Evolutionary conservation across 768 basidiomycete species (phyloP).

Genomic region (Galerina sulciceps): DNA sequence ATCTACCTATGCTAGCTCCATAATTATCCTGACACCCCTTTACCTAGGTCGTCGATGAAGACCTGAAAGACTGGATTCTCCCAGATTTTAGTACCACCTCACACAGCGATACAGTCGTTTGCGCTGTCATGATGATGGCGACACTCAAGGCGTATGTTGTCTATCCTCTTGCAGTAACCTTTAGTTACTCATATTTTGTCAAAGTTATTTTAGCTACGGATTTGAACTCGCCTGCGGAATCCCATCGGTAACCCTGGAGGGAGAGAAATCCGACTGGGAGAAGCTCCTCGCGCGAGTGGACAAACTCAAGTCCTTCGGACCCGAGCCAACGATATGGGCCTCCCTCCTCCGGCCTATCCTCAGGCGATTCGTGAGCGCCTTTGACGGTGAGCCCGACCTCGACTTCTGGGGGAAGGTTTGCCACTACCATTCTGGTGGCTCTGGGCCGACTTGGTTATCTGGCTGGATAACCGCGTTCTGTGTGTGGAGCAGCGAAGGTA

Average conservation of each 20-base stretch:
- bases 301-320: slow-evolving; percentile 20
- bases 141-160: slow-evolving; percentile 18
- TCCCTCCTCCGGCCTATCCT: slow-evolving; percentile 19
- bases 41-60: slow-evolving; percentile 16
- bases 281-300: slow-evolving; percentile 21
- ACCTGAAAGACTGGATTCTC: slow-evolving; percentile 21
- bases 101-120: slow-evolving; percentile 18
- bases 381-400: slow-evolving; percentile 18
- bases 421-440: background rate
- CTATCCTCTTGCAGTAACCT: background rate
- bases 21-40: background rate
- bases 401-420: slow-evolving; percentile 21
- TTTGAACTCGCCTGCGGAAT: slow-evolving; percentile 21
- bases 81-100: slow-evolving; percentile 18
- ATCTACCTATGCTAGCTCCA: slow-evolving; percentile 14
- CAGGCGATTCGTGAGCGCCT: slow-evolving; percentile 25
- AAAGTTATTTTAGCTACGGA: slow-evolving; percentile 26
- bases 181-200: background rate
- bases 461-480: slow-evolving; percentile 24
- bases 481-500: slow-evolving; percentile 12
- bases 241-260: slow-evolving; percentile 27
- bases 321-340: slow-evolving; percentile 20
- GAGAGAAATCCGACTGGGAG: slow-evolving; percentile 25
- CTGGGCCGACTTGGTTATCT: slow-evolving; percentile 14
- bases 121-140: slow-evolving; percentile 22